Evolutionary conservation across 1,139 yeast species (phyloP).

Genomic region (Kurtzmaniella quercitrusa): DNA sequence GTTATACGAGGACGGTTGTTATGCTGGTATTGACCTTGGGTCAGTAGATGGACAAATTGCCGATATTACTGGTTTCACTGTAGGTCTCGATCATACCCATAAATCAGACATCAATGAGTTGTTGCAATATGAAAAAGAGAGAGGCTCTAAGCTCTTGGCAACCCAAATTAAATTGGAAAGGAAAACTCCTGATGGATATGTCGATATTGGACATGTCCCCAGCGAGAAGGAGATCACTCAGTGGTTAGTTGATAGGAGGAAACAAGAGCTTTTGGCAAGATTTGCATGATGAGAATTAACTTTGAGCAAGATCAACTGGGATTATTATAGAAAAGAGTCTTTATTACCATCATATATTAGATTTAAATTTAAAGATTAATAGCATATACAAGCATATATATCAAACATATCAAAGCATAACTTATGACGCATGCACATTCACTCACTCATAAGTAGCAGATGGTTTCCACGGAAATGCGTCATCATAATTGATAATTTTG

Average conservation of each 20-base stretch:
- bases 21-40: background rate
- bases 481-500: constrained; percentile 13
- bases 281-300: too few species aligned
- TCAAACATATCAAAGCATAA: too few species aligned
- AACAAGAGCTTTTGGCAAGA: constrained; percentile 34
- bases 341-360: too few species aligned
- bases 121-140: constrained; percentile 19
- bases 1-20: constrained; percentile 23
- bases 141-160: constrained; percentile 15
- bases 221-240: constrained; percentile 37
- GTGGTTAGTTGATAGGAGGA: constrained; percentile 44
- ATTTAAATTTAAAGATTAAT: too few species aligned
- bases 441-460: background rate
- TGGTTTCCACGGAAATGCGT: constrained; percentile 1
- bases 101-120: constrained; percentile 4
- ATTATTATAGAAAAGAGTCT: too few species aligned
- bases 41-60: background rate
- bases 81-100: background rate
- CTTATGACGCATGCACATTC: too few species aligned
- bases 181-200: constrained; percentile 12
- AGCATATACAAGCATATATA: too few species aligned
- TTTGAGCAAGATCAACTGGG: too few species aligned
- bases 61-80: background rate
- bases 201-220: constrained; percentile 28
- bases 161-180: constrained; percentile 5